These are phyloP conservation scores for Venturia pyrina DNA, from an alignment of 2,329 filamentous ascomycete genomes.

Conservation along the genomic window DNA sequence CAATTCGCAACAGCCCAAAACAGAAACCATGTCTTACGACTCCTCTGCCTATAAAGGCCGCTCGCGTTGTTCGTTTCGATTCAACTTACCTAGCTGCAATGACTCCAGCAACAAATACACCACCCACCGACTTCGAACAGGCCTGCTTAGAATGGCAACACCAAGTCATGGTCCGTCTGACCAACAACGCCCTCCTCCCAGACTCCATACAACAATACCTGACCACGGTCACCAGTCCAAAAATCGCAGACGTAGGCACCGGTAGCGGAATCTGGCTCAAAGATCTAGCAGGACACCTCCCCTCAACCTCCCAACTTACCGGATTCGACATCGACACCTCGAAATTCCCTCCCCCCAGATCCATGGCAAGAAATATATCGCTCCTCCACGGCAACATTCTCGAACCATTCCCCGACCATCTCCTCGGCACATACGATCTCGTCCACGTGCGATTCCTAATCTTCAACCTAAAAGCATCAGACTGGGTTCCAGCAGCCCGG, in stretches of 20 bases:
- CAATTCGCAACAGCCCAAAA: no score
- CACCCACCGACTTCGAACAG: background rate
- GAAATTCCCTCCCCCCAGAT: slow-evolving; percentile 17
- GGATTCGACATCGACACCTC: slow-evolving; percentile 23
- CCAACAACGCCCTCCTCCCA: slow-evolving; percentile 16
- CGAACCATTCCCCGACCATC: slow-evolving; percentile 19
- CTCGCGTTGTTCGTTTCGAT: no score
- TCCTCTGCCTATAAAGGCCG: no score
- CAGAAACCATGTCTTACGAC: no score
- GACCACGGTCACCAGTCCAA: slow-evolving; percentile 17
- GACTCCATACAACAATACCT: slow-evolving; percentile 16
- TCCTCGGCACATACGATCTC: slow-evolving; percentile 21
- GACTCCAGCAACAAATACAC: background rate
- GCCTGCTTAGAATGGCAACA: background rate
- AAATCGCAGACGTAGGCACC: slow-evolving; percentile 23
- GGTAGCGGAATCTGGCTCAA: slow-evolving; percentile 24
- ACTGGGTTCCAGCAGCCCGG: slow-evolving; percentile 19
- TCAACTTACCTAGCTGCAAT: background rate
- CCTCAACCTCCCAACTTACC: slow-evolving; percentile 18
- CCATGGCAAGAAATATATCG: slow-evolving; percentile 19
- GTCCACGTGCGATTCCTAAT: slow-evolving; percentile 24
- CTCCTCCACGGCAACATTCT: slow-evolving; percentile 20
- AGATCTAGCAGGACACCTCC: slow-evolving; percentile 17
- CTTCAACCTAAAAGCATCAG: slow-evolving; percentile 20
- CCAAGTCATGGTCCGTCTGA: background rate